Evolutionary conservation across 306 rosid species (phyloP).

Genomic region (Luffa acutangula): DNA sequence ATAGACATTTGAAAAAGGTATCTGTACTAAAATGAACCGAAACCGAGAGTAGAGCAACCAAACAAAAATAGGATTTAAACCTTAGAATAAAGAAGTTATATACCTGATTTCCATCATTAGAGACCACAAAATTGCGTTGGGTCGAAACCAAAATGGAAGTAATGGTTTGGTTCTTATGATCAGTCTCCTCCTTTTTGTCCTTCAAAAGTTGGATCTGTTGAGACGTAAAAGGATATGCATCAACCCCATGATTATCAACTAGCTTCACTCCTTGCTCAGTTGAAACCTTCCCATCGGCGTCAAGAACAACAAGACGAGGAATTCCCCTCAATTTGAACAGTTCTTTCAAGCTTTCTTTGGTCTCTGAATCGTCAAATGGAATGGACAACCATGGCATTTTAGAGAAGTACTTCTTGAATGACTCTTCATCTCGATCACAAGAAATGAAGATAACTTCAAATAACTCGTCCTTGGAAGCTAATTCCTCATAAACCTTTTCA

Average conservation of each 20-base stretch:
- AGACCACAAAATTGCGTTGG: slow-evolving; percentile 38
- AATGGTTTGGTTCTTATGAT: neutral
- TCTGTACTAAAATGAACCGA: no score
- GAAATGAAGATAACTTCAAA: slow-evolving; percentile 49
- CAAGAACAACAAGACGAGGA: slow-evolving; percentile 17
- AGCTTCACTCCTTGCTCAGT: neutral
- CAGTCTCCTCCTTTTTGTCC: slow-evolving; percentile 31
- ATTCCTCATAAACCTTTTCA: slow-evolving; percentile 34
- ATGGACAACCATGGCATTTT: slow-evolving; percentile 74
- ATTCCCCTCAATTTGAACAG: slow-evolving; percentile 36
- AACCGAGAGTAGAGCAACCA: no score
- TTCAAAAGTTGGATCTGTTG: slow-evolving; percentile 33
- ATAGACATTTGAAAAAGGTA: no score
- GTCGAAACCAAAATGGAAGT: slow-evolving; percentile 22
- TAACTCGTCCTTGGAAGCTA: slow-evolving; percentile 31
- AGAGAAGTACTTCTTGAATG: slow-evolving; percentile 49
- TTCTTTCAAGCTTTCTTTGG: slow-evolving; percentile 26
- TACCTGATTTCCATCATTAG: slow-evolving; percentile 41
- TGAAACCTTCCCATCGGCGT: neutral
- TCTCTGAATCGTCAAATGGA: slow-evolving; percentile 51
- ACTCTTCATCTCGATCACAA: slow-evolving; percentile 41
- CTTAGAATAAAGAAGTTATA: neutral
- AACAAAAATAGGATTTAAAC: neutral
- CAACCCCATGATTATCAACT: neutral
- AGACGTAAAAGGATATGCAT: slow-evolving; percentile 39